Evolutionary conservation across 352 stramenopile species (phyloP).

Genomic region (Aphanomyces euteiches): DNA sequence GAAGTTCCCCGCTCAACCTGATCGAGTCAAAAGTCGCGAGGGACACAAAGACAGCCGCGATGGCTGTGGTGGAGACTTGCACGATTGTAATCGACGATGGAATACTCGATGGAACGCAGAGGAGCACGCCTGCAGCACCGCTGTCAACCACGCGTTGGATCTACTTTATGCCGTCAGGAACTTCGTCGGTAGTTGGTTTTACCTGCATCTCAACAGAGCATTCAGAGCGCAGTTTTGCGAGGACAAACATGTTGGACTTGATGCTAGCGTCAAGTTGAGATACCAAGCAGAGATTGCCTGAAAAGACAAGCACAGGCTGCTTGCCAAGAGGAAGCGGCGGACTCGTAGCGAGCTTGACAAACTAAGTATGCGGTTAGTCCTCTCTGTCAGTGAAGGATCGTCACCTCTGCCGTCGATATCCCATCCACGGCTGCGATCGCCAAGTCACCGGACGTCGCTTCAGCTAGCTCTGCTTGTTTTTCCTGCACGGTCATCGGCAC

Average conservation of each 20-base stretch:
- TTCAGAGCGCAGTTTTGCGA: neutral
- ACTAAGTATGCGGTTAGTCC: neutral
- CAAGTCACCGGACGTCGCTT: neutral
- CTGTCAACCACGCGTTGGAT: neutral
- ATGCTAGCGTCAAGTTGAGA: neutral
- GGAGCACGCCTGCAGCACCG: neutral
- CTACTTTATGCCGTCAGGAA: neutral
- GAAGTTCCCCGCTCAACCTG: slow-evolving; percentile 14
- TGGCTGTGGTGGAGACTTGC: neutral
- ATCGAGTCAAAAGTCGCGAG: slow-evolving; percentile 46
- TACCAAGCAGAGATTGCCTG: slow-evolving; percentile 7
- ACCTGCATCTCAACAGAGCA: neutral
- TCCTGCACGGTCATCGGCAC: neutral
- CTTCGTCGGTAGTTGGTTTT: no score
- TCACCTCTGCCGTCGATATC: neutral
- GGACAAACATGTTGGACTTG: slow-evolving; percentile 6
- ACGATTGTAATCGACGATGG: neutral
- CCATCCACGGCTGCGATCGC: neutral
- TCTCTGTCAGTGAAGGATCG: neutral
- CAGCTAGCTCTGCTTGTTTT: neutral
- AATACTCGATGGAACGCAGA: neutral
- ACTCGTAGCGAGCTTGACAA: neutral
- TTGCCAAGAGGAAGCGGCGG: neutral
- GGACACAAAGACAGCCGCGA: slow-evolving; percentile 8
- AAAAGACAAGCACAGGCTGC: neutral